A percentile compares a stretch with the other conserved stretches of the same genome.
Conservation (phyloP, 2,329 filamentous ascomycete genomes). For the Fusarium algeriense region DNA sequence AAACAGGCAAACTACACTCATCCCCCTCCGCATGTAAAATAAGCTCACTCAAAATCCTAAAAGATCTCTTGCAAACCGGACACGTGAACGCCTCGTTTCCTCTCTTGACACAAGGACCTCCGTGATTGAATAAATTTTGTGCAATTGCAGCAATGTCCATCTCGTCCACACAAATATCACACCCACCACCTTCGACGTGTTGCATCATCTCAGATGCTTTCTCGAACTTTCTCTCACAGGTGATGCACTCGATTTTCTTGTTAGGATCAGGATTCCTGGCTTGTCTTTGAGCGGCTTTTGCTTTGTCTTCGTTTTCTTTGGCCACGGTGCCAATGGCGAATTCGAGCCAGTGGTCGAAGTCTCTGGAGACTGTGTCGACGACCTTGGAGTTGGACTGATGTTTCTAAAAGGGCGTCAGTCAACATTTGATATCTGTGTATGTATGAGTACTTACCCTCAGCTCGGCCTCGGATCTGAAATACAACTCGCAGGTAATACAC, state of each 20-base stretch:
- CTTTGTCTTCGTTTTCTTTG: neutral
- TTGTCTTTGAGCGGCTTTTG: neutral
- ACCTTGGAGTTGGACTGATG: neutral
- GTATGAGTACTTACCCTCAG: neutral
- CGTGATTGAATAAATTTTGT: neutral
- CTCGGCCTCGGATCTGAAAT: neutral
- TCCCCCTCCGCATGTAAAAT: neutral
- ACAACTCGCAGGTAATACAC: neutral
- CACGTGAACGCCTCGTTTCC: neutral
- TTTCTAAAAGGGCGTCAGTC: neutral
- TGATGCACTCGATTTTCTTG: neutral
- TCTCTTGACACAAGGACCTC: neutral
- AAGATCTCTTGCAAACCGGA: neutral
- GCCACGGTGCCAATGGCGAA: neutral
- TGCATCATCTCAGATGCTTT: neutral
- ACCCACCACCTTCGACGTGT: neutral
- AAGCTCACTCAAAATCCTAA: neutral
- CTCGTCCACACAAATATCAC: rapidly evolving
- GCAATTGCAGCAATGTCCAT: neutral
- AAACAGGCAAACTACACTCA: neutral
- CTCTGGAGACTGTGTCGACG: neutral
- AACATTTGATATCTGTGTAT: rapidly evolving
- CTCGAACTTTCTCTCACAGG: neutral
- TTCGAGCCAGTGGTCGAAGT: neutral
- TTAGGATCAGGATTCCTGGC: neutral